Evolutionary conservation across 169 alveolate genomes (phyloP).

Genomic region (Eimeria mitis): DNA sequence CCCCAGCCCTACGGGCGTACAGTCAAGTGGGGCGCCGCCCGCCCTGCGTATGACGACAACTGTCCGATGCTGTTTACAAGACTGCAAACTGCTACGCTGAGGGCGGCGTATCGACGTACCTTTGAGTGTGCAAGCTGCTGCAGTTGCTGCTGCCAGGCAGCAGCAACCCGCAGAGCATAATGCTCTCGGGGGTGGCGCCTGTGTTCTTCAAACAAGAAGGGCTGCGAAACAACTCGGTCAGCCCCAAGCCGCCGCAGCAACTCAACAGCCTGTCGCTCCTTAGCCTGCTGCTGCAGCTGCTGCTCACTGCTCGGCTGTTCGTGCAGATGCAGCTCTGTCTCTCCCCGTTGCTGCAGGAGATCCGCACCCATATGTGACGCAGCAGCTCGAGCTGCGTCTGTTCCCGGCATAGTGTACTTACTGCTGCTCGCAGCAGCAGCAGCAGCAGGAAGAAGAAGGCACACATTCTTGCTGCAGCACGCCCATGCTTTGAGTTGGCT

Average conservation of each 20-base stretch:
- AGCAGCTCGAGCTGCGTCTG: slow-evolving; percentile 1
- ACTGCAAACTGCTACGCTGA: background rate
- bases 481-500: slow-evolving; percentile 62
- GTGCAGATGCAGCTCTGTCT: background rate
- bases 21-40: background rate
- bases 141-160: slow-evolving; percentile 42
- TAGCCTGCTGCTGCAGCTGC: slow-evolving; percentile 11
- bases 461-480: slow-evolving; percentile 80
- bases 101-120: background rate
- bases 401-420: background rate
- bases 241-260: slow-evolving; percentile 56
- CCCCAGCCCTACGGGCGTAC: background rate
- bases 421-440: slow-evolving; percentile 8
- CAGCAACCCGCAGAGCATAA: slow-evolving; percentile 54
- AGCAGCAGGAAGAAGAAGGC: slow-evolving; percentile 40
- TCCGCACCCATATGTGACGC: background rate
- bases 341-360: background rate
- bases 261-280: background rate
- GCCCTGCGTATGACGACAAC: background rate
- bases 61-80: background rate
- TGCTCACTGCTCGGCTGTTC: background rate
- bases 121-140: background rate
- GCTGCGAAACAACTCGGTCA: slow-evolving; percentile 1
- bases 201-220: background rate
- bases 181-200: background rate